A percentile compares a stretch with the other conserved stretches of the same genome.
phyloP scores from a whole-genome alignment of 2,329 filamentous ascomycete genomes.

The Xylariaceae sp. region DNA sequence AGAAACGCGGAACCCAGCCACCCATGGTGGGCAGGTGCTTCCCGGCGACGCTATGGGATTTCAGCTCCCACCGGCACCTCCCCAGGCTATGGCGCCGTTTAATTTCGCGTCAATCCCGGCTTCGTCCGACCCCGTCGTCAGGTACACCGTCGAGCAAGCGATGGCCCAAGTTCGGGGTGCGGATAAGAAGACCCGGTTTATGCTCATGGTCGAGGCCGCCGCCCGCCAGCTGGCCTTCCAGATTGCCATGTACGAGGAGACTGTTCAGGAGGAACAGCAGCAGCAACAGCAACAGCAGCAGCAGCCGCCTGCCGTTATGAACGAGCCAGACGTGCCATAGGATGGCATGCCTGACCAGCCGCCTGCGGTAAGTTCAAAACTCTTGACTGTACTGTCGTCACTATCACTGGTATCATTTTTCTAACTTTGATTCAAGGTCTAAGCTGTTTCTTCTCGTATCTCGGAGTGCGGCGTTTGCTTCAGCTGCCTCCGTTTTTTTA shows the following conservation, averaged over 20 bases:
- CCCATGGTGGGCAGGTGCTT: slow-evolving; percentile 31
- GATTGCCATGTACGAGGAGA: slow-evolving; percentile 47
- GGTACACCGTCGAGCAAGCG: slow-evolving; percentile 41
- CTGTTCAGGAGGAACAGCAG: slow-evolving; percentile 30
- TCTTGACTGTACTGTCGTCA: background rate
- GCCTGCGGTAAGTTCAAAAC: background rate
- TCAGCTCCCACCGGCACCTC: slow-evolving; percentile 29
- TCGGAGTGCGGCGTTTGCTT: background rate
- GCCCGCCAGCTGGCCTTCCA: slow-evolving; percentile 51
- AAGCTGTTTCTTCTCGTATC: background rate
- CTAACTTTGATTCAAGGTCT: background rate
- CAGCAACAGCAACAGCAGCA: slow-evolving; percentile 21
- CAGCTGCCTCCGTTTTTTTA: background rate
- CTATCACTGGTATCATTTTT: background rate
- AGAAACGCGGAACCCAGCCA: slow-evolving; percentile 44
- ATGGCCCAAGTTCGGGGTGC: slow-evolving; percentile 42
- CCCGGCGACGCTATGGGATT: slow-evolving; percentile 28
- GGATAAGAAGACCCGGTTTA: slow-evolving; percentile 41
- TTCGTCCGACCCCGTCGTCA: slow-evolving; percentile 36
- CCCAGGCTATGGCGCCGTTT: slow-evolving; percentile 30
- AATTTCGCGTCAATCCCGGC: slow-evolving; percentile 32
- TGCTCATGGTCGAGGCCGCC: slow-evolving; percentile 49
- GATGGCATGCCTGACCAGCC: background rate
- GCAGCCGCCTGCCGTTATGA: slow-evolving; percentile 25
- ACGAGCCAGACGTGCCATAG: slow-evolving; percentile 28